Evolutionary conservation across 768 basidiomycete genomes (phyloP).

Genomic region (Cubamyces sp.): DNA sequence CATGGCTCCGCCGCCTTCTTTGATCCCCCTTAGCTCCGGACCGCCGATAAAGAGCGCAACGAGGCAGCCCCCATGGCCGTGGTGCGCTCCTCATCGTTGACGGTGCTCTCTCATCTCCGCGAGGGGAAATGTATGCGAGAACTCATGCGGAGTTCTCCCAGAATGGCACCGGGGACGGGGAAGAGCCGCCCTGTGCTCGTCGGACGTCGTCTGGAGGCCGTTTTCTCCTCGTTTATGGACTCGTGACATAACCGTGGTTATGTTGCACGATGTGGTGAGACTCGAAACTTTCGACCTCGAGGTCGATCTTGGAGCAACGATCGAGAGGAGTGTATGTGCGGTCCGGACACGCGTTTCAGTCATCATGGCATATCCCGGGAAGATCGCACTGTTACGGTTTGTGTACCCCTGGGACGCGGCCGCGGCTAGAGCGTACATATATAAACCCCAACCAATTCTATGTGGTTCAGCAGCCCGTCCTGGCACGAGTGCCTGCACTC

Average conservation of each 20-base stretch:
- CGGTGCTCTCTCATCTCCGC: constrained; percentile 15
- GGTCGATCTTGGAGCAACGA: neutral
- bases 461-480: neutral
- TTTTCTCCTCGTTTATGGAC: neutral
- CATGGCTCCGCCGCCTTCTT: neutral
- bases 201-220: neutral
- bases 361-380: neutral
- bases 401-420: neutral
- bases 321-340: neutral
- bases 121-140: constrained; percentile 6
- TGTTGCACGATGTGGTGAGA: neutral
- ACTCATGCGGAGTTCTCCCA: constrained; percentile 3
- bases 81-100: neutral
- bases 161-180: neutral
- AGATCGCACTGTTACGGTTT: constrained; percentile 1
- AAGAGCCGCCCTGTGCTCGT: neutral
- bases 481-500: neutral
- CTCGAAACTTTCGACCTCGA: neutral
- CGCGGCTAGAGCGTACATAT: neutral
- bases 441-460: neutral
- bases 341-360: neutral
- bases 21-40: constrained; percentile 14
- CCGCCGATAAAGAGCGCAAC: constrained; percentile 10
- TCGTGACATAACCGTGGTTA: neutral
- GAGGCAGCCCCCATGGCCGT: constrained; percentile 10